phyloP scores from a whole-genome alignment of 352 stramenopile species.

The Aphanomyces stellatus region DNA sequence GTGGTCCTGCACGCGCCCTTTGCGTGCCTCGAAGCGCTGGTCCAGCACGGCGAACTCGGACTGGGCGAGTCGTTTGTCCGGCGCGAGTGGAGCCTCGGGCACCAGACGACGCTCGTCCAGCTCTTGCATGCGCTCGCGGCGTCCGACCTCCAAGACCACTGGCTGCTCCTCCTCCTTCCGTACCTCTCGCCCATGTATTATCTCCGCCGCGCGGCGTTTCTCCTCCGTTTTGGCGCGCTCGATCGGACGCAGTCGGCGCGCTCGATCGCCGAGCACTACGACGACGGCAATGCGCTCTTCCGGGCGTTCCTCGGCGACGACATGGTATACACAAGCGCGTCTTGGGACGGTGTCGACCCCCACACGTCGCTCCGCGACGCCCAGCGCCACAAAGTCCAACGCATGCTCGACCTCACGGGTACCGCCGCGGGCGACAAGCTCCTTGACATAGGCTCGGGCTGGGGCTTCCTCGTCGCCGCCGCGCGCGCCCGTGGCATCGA shows the following conservation, averaged over 20 bases:
- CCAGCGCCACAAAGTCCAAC: constrained; percentile 27
- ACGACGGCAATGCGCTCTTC: constrained; percentile 29
- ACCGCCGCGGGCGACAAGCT: constrained; percentile 25
- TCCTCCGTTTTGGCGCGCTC: constrained; percentile 8
- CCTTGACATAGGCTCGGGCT: constrained; percentile 27
- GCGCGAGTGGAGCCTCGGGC: not conserved
- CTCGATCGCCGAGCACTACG: constrained; percentile 30
- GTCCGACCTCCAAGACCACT: constrained; percentile 10
- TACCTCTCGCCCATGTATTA: constrained; percentile 15
- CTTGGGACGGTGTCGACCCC: constrained; percentile 5
- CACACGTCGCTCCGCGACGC: not conserved
- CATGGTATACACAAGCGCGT: constrained; percentile 31
- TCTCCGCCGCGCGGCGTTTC: constrained; percentile 5
- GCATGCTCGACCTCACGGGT: constrained; percentile 22
- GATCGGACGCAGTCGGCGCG: constrained; percentile 24
- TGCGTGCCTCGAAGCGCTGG: constrained; percentile 7
- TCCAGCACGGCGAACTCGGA: constrained; percentile 7
- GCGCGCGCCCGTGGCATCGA: constrained; percentile 21
- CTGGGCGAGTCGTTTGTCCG: constrained; percentile 10
- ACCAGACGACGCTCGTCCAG: not conserved
- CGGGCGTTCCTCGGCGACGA: constrained; percentile 27
- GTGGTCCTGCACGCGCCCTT: not conserved
- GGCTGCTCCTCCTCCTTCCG: not conserved
- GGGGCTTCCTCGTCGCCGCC: constrained; percentile 27
- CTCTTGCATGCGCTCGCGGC: not conserved